These are phyloP conservation scores for Scytalidium sp. DNA, from an alignment of 2,329 filamentous ascomycete genomes.

Conservation along the genomic window DNA sequence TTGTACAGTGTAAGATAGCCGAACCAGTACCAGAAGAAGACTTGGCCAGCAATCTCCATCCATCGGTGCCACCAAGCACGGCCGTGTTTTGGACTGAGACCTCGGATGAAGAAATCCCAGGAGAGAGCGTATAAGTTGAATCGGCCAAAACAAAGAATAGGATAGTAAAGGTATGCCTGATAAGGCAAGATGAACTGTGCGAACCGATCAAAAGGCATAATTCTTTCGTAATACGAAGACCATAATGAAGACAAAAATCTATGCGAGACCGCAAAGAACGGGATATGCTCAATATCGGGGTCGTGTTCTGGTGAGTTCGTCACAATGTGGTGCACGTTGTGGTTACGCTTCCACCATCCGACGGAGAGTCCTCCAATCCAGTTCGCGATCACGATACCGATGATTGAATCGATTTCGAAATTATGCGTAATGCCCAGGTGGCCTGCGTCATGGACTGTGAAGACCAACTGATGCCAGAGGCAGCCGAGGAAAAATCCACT, in stretches of 20 bases:
- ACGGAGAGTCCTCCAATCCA: constrained; percentile 86
- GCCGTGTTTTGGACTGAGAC: constrained; percentile 70
- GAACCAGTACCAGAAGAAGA: constrained; percentile 85
- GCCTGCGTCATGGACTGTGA: constrained; percentile 90
- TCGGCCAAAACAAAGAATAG: constrained; percentile 74
- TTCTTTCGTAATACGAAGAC: constrained; percentile 79
- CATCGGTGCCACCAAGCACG: constrained; percentile 80
- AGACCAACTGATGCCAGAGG: constrained; percentile 94
- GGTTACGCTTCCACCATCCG: constrained; percentile 96
- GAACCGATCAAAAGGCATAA: constrained; percentile 75
- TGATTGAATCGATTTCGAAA: constrained; percentile 77
- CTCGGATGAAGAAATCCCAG: constrained; percentile 71
- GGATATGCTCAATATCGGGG: constrained; percentile 89
- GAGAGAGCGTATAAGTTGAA: constrained; percentile 86
- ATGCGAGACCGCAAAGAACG: constrained; percentile 84
- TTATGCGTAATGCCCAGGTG: constrained; percentile 97
- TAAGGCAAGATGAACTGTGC: constrained; percentile 68
- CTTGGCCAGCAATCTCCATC: constrained; percentile 72
- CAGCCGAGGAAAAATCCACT: constrained; percentile 75
- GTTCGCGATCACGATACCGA: constrained; percentile 88
- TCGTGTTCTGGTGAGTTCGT: constrained; percentile 96
- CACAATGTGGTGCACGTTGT: constrained; percentile 96
- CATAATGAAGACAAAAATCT: constrained; percentile 70
- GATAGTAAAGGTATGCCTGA: constrained; percentile 82
- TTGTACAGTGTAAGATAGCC: constrained; percentile 79